Evolutionary conservation across 2,329 filamentous ascomycete species (phyloP).

Genomic region (Ploettnerulaceae sp.): DNA sequence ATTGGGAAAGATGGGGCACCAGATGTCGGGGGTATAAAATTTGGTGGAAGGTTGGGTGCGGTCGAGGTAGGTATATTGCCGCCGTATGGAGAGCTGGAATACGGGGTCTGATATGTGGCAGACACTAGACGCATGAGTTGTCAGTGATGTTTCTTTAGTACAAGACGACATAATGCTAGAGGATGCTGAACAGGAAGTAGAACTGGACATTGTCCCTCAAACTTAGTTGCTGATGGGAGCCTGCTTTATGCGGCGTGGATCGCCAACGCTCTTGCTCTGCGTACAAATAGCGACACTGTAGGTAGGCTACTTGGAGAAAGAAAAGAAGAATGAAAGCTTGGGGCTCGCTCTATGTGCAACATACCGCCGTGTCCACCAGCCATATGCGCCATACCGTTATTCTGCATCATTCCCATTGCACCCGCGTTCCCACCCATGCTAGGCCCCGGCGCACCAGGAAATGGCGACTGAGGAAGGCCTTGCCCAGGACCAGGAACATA

Average conservation of each 20-base stretch:
- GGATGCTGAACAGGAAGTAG: conserved; percentile 16
- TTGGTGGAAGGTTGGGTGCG: conserved; percentile 43
- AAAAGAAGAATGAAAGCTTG: neutral
- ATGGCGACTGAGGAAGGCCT: conserved; percentile 26
- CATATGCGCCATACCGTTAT: conserved; percentile 34
- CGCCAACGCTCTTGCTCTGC: neutral
- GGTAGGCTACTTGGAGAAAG: neutral
- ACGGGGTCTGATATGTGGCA: conserved; percentile 53
- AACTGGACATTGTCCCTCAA: conserved; percentile 19
- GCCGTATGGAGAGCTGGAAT: conserved; percentile 53
- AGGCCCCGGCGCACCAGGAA: conserved; percentile 21
- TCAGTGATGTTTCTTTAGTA: conserved; percentile 28
- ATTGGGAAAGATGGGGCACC: conserved; percentile 50
- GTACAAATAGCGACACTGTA: neutral
- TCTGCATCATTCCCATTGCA: conserved; percentile 54
- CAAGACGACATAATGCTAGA: conserved; percentile 14
- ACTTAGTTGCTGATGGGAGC: conserved; percentile 11
- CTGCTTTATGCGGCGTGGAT: conserved; percentile 9
- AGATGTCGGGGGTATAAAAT: conserved; percentile 52
- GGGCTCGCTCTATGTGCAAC: conserved; percentile 22
- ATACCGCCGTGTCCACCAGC: conserved; percentile 27
- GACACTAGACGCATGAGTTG: conserved; percentile 42
- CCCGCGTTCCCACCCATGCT: conserved; percentile 30
- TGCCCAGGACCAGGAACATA: conserved; percentile 21
- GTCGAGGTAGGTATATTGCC: conserved; percentile 33